Percentiles rank a stretch among this genome's conserved stretches.
Conservation (phyloP, 78 protist species). For the Dictyostelium discoideum region DNA sequence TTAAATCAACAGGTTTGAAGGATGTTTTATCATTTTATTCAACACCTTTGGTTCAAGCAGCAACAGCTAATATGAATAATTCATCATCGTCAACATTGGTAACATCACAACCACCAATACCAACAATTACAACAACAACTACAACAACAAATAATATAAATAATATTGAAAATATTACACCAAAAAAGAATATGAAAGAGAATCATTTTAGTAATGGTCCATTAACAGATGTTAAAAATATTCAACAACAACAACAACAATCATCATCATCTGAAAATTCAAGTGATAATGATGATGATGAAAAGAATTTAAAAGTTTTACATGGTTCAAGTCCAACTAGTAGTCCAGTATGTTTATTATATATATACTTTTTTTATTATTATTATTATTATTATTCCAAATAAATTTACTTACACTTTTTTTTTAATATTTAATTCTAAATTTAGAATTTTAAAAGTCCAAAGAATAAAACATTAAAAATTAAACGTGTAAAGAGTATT, state of each 20-base stretch:
- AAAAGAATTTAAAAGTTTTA: background rate
- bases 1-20: slow-evolving; percentile 13
- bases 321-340: slow-evolving; percentile 8
- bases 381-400: no score
- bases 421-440: background rate
- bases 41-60: background rate
- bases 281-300: background rate
- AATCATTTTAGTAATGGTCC: slow-evolving; percentile 1
- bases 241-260: background rate
- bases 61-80: background rate
- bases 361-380: no score
- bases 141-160: background rate
- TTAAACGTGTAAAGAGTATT: slow-evolving; percentile 34
- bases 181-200: background rate
- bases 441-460: slow-evolving; percentile 28
- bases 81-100: background rate
- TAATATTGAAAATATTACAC: background rate
- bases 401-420: background rate
- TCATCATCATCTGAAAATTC: background rate
- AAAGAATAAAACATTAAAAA: slow-evolving; percentile 36
- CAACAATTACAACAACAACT: background rate
- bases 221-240: background rate
- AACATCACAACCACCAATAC: background rate
- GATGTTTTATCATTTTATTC: slow-evolving; percentile 11
- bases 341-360: slow-evolving; percentile 29